Conservation (phyloP, 2,329 filamentous ascomycete genomes). For the Epichloe typhina region DNA sequence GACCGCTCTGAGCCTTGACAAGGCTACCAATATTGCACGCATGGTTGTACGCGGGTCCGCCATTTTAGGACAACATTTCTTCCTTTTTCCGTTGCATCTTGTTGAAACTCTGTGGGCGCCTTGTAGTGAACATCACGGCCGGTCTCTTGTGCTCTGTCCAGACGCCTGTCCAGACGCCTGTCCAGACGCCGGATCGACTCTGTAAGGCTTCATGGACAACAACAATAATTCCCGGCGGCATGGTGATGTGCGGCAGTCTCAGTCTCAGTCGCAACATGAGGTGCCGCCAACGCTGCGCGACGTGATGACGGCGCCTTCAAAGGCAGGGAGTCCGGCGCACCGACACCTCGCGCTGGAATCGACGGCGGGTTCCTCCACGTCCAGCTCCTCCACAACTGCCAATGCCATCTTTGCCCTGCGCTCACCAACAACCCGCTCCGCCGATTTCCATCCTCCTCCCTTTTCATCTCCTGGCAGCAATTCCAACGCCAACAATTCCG, state of each 20-base stretch:
- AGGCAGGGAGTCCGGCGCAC: constrained; percentile 3
- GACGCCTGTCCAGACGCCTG: not conserved
- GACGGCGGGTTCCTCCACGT: not conserved
- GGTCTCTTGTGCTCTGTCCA: not conserved
- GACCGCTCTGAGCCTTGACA: not conserved
- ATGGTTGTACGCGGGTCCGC: not conserved
- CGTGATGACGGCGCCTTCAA: constrained; percentile 25
- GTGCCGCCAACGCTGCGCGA: constrained; percentile 30
- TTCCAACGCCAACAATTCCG: constrained; percentile 16
- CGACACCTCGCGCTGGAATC: constrained; percentile 2
- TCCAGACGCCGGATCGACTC: not conserved
- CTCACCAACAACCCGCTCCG: constrained; percentile 30
- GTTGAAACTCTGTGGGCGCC: not conserved
- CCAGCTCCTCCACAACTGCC: constrained; percentile 2
- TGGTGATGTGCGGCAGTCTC: constrained; percentile 22
- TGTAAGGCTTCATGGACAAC: constrained; percentile 25
- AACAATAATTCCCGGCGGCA: constrained; percentile 28
- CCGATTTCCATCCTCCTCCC: constrained; percentile 24
- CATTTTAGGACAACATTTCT: not conserved
- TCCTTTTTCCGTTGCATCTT: not conserved
- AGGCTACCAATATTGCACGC: not conserved
- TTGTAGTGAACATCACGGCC: not conserved
- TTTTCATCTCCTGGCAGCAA: constrained; percentile 18
- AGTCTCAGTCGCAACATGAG: not conserved
- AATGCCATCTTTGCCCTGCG: constrained; percentile 30